Evolutionary conservation across 306 rosid species (phyloP).

Genomic region (Trifolium repens): DNA sequence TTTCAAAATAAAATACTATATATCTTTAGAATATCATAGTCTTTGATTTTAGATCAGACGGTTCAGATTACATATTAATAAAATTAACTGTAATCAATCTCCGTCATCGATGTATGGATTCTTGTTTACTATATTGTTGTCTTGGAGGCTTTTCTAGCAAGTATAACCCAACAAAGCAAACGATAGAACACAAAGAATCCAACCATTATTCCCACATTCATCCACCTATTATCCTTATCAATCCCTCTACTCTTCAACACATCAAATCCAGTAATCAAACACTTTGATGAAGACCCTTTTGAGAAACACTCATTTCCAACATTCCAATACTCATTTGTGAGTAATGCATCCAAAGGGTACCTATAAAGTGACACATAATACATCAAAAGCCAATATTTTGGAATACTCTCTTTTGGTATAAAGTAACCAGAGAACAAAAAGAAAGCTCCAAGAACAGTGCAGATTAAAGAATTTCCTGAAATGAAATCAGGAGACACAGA

Average conservation of each 20-base stretch:
- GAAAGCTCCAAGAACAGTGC: constrained; percentile 86
- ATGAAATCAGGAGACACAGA: constrained; percentile 91
- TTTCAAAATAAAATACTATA: not conserved
- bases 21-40: not conserved
- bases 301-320: constrained; percentile 49
- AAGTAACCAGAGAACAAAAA: constrained; percentile 94
- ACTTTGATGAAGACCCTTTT: constrained; percentile 22
- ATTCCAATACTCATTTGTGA: constrained; percentile 83
- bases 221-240: constrained; percentile 72
- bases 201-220: constrained; percentile 75
- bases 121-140: constrained; percentile 50
- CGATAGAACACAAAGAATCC: constrained; percentile 81
- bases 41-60: too few relatives aligned
- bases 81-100: too few relatives aligned
- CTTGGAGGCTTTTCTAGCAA: constrained; percentile 67
- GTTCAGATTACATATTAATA: too few relatives aligned
- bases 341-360: constrained; percentile 82
- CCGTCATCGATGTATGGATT: too few relatives aligned
- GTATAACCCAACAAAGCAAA: constrained; percentile 76
- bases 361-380: constrained; percentile 89
- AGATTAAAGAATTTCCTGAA: constrained; percentile 83
- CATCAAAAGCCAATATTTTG: constrained; percentile 90
- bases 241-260: constrained; percentile 85
- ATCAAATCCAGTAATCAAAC: constrained; percentile 66
- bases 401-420: constrained; percentile 85